Percentiles rank a stretch among this genome's conserved stretches.
phyloP scores from a whole-genome alignment of 768 basidiomycete species.

The Macrolepiota dolichaula region DNA sequence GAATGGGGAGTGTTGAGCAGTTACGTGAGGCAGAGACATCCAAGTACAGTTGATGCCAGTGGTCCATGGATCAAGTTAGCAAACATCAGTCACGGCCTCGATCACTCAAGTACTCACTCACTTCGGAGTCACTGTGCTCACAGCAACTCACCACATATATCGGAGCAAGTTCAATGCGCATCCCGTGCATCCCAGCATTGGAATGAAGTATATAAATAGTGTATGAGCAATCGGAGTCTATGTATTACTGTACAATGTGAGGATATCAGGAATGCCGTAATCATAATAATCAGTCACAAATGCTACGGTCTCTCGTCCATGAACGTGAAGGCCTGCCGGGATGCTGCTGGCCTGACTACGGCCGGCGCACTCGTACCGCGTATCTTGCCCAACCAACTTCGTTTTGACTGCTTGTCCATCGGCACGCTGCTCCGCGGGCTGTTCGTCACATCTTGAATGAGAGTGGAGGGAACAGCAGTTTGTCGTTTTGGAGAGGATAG shows the following conservation, averaged over 20 bases:
- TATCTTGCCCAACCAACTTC: constrained; percentile 73
- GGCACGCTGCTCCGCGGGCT: constrained; percentile 41
- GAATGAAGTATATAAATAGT: not conserved
- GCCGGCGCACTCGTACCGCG: constrained; percentile 40
- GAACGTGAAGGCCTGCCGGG: constrained; percentile 7
- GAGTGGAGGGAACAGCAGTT: constrained; percentile 27
- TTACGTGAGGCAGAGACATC: not conserved
- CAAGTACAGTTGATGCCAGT: not conserved
- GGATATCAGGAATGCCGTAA: not conserved
- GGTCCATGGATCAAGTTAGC: not conserved
- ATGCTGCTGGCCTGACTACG: constrained; percentile 15
- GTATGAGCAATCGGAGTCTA: not conserved
- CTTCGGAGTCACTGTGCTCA: not conserved
- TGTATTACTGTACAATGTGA: constrained; percentile 8
- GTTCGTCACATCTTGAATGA: constrained; percentile 62
- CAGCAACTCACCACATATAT: not conserved
- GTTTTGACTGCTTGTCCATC: constrained; percentile 44
- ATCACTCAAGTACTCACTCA: not conserved
- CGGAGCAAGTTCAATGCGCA: not conserved
- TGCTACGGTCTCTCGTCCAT: not conserved
- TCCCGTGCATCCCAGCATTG: not conserved
- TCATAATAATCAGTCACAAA: not conserved
- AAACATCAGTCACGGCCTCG: not conserved
- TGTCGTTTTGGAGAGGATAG: constrained; percentile 50
- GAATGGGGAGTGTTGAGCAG: not conserved